These are phyloP conservation scores for Rhodotorula sp. DNA, from an alignment of 1,284 basidiomycete species.

Conservation along the genomic window DNA sequence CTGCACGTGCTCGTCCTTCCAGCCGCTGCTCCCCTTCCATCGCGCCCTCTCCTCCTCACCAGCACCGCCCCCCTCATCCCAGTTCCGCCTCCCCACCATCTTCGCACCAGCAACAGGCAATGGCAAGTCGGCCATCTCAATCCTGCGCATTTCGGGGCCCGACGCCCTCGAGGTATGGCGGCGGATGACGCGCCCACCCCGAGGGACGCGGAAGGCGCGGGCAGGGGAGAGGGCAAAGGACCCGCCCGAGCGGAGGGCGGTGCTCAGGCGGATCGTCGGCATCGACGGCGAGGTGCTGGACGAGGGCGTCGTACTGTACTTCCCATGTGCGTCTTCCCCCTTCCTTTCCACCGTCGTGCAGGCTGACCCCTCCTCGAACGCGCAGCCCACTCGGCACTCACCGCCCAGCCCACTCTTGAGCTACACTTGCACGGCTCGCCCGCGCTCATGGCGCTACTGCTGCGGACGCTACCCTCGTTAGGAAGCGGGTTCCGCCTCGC, in stretches of 20 bases:
- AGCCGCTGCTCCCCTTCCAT: neutral
- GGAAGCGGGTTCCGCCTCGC: slow-evolving; percentile 73
- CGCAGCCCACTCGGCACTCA: slow-evolving; percentile 60
- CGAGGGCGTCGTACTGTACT: slow-evolving; percentile 76
- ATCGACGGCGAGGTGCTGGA: slow-evolving; percentile 69
- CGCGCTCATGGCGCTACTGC: slow-evolving; percentile 70
- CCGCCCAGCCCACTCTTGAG: slow-evolving; percentile 78
- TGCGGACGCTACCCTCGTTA: slow-evolving; percentile 63
- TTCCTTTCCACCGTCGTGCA: too few species aligned
- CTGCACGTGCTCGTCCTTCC: too few species aligned
- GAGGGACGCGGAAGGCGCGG: slow-evolving; percentile 19
- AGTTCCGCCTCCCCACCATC: slow-evolving; percentile 59
- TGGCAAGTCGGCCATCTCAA: slow-evolving; percentile 76
- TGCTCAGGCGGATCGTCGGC: slow-evolving; percentile 69
- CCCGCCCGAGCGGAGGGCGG: slow-evolving; percentile 63
- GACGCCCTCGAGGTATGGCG: slow-evolving; percentile 64
- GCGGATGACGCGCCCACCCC: slow-evolving; percentile 56
- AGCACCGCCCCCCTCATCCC: neutral
- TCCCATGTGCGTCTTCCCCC: slow-evolving; percentile 60
- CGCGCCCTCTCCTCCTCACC: neutral
- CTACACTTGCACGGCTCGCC: slow-evolving; percentile 84
- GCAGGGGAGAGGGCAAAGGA: slow-evolving; percentile 26
- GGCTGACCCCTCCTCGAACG: neutral
- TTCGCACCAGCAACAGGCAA: slow-evolving; percentile 82
- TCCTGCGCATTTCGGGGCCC: slow-evolving; percentile 78